phyloP scores from a whole-genome alignment of 768 basidiomycete genomes.

The Lactarius sanguifluus region DNA sequence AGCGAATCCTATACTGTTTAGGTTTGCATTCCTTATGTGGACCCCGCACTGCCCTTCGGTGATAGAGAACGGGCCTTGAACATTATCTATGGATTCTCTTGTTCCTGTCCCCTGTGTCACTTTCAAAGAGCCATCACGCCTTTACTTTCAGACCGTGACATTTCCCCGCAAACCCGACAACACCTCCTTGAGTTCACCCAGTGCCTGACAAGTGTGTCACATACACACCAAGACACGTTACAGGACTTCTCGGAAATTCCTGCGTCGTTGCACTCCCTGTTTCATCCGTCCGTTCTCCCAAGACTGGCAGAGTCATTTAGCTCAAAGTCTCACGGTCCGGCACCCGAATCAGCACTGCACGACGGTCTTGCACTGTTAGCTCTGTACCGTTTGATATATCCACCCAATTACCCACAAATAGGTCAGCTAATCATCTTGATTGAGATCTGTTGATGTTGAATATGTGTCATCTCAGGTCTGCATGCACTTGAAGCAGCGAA shows the following conservation, averaged over 20 bases:
- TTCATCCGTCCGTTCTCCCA: constrained; percentile 61
- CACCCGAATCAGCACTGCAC: constrained; percentile 50
- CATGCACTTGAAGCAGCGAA: constrained; percentile 77
- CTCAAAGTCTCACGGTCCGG: constrained; percentile 64
- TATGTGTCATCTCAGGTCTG: constrained; percentile 50
- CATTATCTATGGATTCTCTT: constrained; percentile 66
- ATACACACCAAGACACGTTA: constrained; percentile 14
- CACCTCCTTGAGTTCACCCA: constrained; percentile 32
- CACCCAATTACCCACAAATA: constrained; percentile 77
- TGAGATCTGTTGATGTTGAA: not conserved
- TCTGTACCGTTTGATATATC: constrained; percentile 69
- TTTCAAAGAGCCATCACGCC: constrained; percentile 41
- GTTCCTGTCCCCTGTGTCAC: constrained; percentile 58
- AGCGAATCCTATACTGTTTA: constrained; percentile 34
- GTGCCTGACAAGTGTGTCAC: constrained; percentile 12
- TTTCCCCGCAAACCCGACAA: constrained; percentile 43
- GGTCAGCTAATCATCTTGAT: constrained; percentile 44
- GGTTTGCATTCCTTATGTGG: constrained; percentile 76
- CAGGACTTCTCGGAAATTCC: constrained; percentile 43
- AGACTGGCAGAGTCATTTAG: constrained; percentile 64
- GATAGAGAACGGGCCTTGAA: constrained; percentile 58
- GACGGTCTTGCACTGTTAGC: constrained; percentile 60
- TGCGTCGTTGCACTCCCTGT: constrained; percentile 40
- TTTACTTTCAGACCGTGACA: constrained; percentile 37
- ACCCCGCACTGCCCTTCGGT: constrained; percentile 65